Conservation (phyloP, 169 alveolate species). For the Perkinsus olseni region DNA sequence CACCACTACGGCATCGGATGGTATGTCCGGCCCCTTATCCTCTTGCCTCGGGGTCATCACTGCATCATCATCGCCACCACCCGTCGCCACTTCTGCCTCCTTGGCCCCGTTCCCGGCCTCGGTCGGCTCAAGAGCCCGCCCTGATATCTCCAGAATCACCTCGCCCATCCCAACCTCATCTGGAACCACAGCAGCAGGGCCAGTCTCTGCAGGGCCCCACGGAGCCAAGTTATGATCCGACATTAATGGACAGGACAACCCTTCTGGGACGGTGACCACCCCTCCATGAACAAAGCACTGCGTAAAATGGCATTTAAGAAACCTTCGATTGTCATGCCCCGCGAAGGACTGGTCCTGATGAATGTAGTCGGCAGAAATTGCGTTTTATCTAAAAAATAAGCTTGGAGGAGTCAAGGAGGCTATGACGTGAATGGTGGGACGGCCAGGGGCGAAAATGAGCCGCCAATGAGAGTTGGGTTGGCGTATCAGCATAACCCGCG, state of each 20-base stretch:
- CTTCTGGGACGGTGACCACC: neutral
- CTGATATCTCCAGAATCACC: neutral
- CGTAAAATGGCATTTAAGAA: neutral
- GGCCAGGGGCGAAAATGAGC: too few relatives aligned
- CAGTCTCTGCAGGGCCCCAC: neutral
- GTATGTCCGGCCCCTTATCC: neutral
- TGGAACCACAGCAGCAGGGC: neutral
- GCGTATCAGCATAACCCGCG: too few relatives aligned
- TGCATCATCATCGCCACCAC: neutral
- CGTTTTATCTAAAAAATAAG: neutral
- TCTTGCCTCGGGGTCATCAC: neutral
- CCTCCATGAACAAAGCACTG: neutral
- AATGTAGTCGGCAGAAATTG: neutral
- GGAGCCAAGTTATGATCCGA: neutral
- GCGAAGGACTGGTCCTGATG: neutral
- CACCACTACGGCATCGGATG: neutral
- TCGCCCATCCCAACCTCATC: neutral
- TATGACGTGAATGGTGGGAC: too few relatives aligned
- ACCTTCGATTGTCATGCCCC: neutral
- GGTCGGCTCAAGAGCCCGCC: neutral
- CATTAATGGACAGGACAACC: neutral
- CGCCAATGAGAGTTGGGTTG: too few relatives aligned
- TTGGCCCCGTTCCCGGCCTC: neutral
- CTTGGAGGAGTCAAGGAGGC: too few relatives aligned
- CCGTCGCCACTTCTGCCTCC: too few relatives aligned